Conservation (phyloP, 2,329 filamentous ascomycete genomes). For the Gyromitra esculenta region DNA sequence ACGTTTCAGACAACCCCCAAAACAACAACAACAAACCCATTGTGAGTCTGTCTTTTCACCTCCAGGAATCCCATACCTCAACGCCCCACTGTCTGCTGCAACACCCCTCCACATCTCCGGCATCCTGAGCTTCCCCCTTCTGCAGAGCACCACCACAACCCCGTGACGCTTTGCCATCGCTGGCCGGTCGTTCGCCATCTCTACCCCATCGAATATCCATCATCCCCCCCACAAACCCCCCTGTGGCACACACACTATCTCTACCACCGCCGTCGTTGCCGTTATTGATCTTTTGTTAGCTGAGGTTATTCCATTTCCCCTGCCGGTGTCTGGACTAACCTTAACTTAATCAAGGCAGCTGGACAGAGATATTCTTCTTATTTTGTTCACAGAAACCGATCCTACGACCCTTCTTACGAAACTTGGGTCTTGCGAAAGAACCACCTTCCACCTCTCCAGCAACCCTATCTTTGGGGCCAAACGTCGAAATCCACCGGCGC, state of each 20-base stretch:
- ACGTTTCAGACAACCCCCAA: constrained; percentile 12
- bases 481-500: constrained; percentile 12
- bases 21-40: constrained; percentile 49
- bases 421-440: constrained; percentile 30
- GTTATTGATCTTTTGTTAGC: constrained; percentile 33
- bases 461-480: constrained; percentile 28
- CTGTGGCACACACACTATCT: constrained; percentile 33
- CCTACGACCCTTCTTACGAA: constrained; percentile 23
- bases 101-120: constrained; percentile 45
- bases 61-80: constrained; percentile 33
- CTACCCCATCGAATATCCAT: constrained; percentile 29
- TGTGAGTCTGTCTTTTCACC: constrained; percentile 48
- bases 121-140: constrained; percentile 39
- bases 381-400: constrained; percentile 30
- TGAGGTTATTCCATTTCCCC: constrained; percentile 35
- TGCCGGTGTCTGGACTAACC: constrained; percentile 21
- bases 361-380: constrained; percentile 24
- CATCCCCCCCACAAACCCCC: constrained; percentile 28
- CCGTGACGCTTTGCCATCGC: constrained; percentile 41
- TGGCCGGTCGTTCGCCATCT: constrained; percentile 40
- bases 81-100: constrained; percentile 45
- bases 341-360: constrained; percentile 25
- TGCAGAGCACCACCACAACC: constrained; percentile 23
- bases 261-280: constrained; percentile 19
- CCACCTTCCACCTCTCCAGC: constrained; percentile 30